A percentile compares a stretch with the other conserved stretches of the same genome.
Evolutionary conservation across 768 basidiomycete genomes (phyloP).

Genomic region (Cystofilobasidium ferigula): DNA sequence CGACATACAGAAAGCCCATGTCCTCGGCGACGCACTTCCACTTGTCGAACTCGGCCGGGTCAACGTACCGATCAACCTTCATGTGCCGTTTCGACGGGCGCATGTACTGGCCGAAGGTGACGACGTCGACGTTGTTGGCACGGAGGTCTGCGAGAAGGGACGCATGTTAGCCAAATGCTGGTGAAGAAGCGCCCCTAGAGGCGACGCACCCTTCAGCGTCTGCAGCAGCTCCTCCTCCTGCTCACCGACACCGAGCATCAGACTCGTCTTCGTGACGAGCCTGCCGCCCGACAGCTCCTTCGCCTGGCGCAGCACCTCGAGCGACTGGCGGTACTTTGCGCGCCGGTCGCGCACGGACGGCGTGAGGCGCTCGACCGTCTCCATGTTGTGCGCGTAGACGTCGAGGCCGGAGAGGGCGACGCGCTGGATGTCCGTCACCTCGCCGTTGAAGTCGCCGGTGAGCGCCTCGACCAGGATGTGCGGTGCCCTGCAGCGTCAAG

Average conservation of each 20-base stretch:
- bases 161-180: not conserved
- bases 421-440: slow-evolving; percentile 57
- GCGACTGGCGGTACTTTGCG: slow-evolving; percentile 67
- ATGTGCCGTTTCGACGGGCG: slow-evolving; percentile 96
- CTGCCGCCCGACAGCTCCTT: slow-evolving; percentile 34
- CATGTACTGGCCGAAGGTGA: slow-evolving; percentile 99
- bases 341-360: slow-evolving; percentile 91
- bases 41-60: slow-evolving; percentile 78
- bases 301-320: slow-evolving; percentile 36
- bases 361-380: slow-evolving; percentile 87
- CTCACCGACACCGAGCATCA: slow-evolving; percentile 98
- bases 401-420: slow-evolving; percentile 91
- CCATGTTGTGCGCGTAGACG: slow-evolving; percentile 95
- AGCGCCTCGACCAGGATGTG: slow-evolving; percentile 92
- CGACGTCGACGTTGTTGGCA: slow-evolving; percentile 80
- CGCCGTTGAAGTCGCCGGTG: slow-evolving; percentile 85
- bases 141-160: slow-evolving; percentile 56
- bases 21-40: slow-evolving; percentile 85
- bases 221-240: slow-evolving; percentile 66
- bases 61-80: slow-evolving; percentile 95
- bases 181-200: not conserved
- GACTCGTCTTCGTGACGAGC: slow-evolving; percentile 84
- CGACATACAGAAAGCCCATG: slow-evolving; percentile 94
- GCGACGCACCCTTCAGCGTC: slow-evolving; percentile 61
- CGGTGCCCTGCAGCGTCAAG: slow-evolving; percentile 58